Evolutionary conservation across 164 flowering plant species (phyloP), one percentile per base, ranked within the genome.

Genomic region (Buxus sempervirens): DNA sequence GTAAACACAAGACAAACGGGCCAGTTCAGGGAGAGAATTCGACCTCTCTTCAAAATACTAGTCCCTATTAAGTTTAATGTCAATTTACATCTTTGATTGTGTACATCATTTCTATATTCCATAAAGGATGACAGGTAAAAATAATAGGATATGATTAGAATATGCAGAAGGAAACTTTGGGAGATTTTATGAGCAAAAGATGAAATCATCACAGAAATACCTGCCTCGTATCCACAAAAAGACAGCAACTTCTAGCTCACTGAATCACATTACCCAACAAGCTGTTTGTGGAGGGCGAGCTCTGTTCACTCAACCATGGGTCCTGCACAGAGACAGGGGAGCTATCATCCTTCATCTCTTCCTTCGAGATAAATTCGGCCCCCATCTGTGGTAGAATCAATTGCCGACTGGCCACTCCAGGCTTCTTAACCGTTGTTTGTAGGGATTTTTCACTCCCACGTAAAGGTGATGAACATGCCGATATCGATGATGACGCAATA

Each of bases 251-350:
- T 54, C 22, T n/a, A 14, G 27, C 25, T 82, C 67, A 82, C 48
- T 67, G 69, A 58, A 75, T 61, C 16, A 60, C 77, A 78, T 78
- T 77, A 53, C 65, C 75, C 25, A 87, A 73, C 81, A 89, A 72
- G 69, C 88, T 78, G 73, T 62, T 82, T 22, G 85, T 73, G 19
- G 92, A 90, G 65, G 89, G 87, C 13, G 96, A 86, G 72, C 91
- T 86, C 23, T 77, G 77, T 25, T 81, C 87, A 65, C 87, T 87
- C 23, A 69, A 57, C 88, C 90, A 90, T 2, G 85, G 60, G 26
- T 84, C 85, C 56, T 80, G 79, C 69, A 78, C 83, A 15, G 89
- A 89, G 64, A 72, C 67, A 20, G 88, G 84, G 7, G 91, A 83
- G 58, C n/a, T n/a, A n/a, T 27, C 54, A 25, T 84, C 76, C 66